These are phyloP conservation scores for Suillus placidus DNA, from an alignment of 768 basidiomycete genomes.

Conservation along the genomic window DNA sequence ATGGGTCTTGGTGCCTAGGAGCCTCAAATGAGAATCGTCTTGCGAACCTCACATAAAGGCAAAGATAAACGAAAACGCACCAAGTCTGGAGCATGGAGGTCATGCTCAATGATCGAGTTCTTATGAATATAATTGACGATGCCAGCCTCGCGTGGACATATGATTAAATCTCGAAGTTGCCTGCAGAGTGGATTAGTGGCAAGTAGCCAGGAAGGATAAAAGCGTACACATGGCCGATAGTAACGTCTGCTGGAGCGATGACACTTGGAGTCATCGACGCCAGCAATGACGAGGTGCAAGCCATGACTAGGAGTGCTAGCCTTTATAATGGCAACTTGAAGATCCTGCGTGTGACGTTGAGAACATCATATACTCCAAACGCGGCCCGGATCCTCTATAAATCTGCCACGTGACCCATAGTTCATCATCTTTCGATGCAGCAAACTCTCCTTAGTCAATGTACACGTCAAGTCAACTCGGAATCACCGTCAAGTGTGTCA, in stretches of 20 bases:
- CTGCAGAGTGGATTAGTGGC: constrained; percentile 38
- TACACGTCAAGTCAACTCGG: neutral
- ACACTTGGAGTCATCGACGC: constrained; percentile 45
- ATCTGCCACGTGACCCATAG: neutral
- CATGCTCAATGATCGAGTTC: constrained; percentile 60
- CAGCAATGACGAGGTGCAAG: constrained; percentile 48
- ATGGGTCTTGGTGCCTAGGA: constrained; percentile 49
- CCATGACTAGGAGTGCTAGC: constrained; percentile 39
- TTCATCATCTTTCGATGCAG: neutral
- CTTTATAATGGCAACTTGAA: constrained; percentile 1
- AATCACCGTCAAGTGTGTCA: neutral
- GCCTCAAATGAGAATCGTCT: constrained; percentile 20
- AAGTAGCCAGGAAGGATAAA: neutral
- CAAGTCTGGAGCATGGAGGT: constrained; percentile 48
- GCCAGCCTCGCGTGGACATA: constrained; percentile 69
- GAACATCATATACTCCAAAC: too few relatives aligned
- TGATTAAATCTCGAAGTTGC: constrained; percentile 77
- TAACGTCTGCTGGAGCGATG: constrained; percentile 46
- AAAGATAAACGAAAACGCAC: constrained; percentile 39
- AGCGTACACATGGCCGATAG: constrained; percentile 66
- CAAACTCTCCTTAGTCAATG: neutral
- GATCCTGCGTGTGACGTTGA: constrained; percentile 6
- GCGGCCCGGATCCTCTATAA: neutral
- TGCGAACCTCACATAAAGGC: constrained; percentile 17
- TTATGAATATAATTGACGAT: constrained; percentile 63